These are phyloP conservation scores for Penicillium sp. DNA, from an alignment of 2,329 filamentous ascomycete genomes.

Conservation along the genomic window DNA sequence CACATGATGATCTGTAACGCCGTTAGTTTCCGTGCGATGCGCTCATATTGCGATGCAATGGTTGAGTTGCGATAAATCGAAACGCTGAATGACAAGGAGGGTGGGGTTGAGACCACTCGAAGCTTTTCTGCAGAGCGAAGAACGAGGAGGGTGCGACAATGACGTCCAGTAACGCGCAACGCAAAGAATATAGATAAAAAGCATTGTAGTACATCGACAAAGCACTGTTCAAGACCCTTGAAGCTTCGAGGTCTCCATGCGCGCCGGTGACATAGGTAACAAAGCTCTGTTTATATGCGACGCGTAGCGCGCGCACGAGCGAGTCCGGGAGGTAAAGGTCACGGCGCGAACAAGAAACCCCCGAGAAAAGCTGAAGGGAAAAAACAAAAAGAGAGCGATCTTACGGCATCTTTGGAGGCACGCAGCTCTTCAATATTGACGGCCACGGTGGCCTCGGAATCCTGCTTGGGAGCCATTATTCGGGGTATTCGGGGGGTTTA, in stretches of 20 bases:
- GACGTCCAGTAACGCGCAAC: neutral
- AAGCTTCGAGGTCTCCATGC: slow-evolving; percentile 6
- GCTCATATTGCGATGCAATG: neutral
- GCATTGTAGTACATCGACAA: neutral
- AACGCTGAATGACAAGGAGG: neutral
- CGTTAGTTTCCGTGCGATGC: slow-evolving; percentile 22
- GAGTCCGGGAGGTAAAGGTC: slow-evolving; percentile 1
- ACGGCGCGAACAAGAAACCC: slow-evolving; percentile 7
- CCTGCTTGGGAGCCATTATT: slow-evolving; percentile 40
- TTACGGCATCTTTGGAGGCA: slow-evolving; percentile 77
- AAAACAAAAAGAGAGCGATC: slow-evolving; percentile 35
- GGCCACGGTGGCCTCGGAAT: slow-evolving; percentile 36
- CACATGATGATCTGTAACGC: slow-evolving; percentile 66
- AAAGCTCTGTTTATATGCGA: slow-evolving; percentile 19
- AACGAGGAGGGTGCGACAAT: neutral
- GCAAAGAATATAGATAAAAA: neutral
- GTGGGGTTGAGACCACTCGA: neutral
- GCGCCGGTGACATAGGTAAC: neutral
- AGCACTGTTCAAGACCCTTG: neutral
- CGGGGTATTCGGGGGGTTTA: slow-evolving; percentile 31
- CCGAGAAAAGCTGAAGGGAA: slow-evolving; percentile 3
- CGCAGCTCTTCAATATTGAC: slow-evolving; percentile 71
- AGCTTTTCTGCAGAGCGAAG: neutral
- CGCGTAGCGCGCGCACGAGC: slow-evolving; percentile 18
- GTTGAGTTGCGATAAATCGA: neutral